Percentiles rank a stretch among this genome's conserved stretches.
phyloP scores from a whole-genome alignment of 208 protist genomes.

The Leishmania guyanensis region DNA sequence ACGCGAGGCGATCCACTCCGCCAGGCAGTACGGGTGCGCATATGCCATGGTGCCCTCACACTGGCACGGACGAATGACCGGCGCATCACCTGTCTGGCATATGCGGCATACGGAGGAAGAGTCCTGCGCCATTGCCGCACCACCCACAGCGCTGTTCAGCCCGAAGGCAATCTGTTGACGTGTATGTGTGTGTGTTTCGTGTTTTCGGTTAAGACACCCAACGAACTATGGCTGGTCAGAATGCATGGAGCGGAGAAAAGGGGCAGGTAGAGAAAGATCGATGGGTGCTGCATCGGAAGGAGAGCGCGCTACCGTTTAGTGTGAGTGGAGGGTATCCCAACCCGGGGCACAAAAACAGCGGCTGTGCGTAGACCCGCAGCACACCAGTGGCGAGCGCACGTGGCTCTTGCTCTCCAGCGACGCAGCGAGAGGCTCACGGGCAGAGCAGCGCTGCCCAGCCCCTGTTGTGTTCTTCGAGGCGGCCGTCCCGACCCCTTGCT shows the following conservation, averaged over 20 bases:
- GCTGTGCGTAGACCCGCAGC: not conserved
- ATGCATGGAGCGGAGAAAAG: not conserved
- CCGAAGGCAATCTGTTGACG: not conserved
- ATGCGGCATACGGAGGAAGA: conserved; percentile 16
- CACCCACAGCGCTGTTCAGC: not conserved
- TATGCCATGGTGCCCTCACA: conserved; percentile 35
- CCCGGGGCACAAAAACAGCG: not conserved
- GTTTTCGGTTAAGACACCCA: not conserved
- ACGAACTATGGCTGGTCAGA: too few species aligned
- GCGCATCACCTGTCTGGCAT: conserved; percentile 17
- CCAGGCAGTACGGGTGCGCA: conserved; percentile 34
- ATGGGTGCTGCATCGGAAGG: too few species aligned
- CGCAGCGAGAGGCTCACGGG: not conserved
- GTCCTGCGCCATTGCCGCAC: conserved; percentile 9
- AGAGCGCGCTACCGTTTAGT: too few species aligned
- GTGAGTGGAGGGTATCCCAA: not conserved
- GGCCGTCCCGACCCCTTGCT: not conserved
- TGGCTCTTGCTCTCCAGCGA: not conserved
- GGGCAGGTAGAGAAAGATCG: not conserved
- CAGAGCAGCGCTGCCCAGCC: not conserved
- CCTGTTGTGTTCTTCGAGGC: not conserved
- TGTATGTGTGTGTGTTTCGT: not conserved
- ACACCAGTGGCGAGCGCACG: not conserved
- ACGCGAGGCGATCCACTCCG: conserved; percentile 27
- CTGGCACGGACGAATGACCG: conserved; percentile 28